A percentile compares a stretch with the other conserved stretches of the same genome.
phyloP scores from a whole-genome alignment of 805 yeast genomes.

The Candida sanyiensis region DNA sequence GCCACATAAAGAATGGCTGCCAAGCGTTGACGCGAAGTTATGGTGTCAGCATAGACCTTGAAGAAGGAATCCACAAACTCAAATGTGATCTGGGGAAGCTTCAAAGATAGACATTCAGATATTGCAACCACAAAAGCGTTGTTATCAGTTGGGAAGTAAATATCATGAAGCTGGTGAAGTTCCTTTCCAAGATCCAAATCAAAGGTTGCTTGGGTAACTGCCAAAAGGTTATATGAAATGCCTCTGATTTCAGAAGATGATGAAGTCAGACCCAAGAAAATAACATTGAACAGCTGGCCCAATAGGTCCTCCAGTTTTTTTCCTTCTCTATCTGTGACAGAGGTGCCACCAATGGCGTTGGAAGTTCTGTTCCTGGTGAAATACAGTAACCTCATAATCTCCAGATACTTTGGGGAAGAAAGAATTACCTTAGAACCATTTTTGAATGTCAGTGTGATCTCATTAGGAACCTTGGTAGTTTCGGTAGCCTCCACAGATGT shows the following conservation, averaged over 20 bases:
- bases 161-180: slow-evolving; percentile 48
- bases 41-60: slow-evolving; percentile 43
- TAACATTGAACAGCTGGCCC: slow-evolving; percentile 58
- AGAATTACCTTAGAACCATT: slow-evolving; percentile 35
- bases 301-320: slow-evolving; percentile 38
- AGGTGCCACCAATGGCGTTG: slow-evolving; percentile 21
- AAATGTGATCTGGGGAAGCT: slow-evolving; percentile 54
- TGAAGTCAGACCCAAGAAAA: slow-evolving; percentile 63
- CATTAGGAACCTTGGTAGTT: slow-evolving; percentile 43
- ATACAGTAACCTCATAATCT: slow-evolving; percentile 65
- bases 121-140: slow-evolving; percentile 53
- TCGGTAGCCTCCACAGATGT: slow-evolving; percentile 36
- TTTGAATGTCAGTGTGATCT: slow-evolving; percentile 39
- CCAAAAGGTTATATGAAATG: slow-evolving; percentile 57
- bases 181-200: slow-evolving; percentile 54
- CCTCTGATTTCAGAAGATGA: slow-evolving; percentile 52
- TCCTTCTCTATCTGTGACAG: slow-evolving; percentile 11
- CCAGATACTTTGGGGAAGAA: slow-evolving; percentile 46
- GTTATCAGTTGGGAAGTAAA: slow-evolving; percentile 64
- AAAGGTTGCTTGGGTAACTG: slow-evolving; percentile 56
- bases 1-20: slow-evolving; percentile 41
- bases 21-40: slow-evolving; percentile 24
- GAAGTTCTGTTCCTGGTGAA: slow-evolving; percentile 55
- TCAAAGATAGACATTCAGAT: slow-evolving; percentile 49
- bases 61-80: slow-evolving; percentile 48